Evolutionary conservation across 1,284 basidiomycete genomes (phyloP), one percentile per base, ranked within the genome.

Genomic region (Mrakiaceae sp.): DNA sequence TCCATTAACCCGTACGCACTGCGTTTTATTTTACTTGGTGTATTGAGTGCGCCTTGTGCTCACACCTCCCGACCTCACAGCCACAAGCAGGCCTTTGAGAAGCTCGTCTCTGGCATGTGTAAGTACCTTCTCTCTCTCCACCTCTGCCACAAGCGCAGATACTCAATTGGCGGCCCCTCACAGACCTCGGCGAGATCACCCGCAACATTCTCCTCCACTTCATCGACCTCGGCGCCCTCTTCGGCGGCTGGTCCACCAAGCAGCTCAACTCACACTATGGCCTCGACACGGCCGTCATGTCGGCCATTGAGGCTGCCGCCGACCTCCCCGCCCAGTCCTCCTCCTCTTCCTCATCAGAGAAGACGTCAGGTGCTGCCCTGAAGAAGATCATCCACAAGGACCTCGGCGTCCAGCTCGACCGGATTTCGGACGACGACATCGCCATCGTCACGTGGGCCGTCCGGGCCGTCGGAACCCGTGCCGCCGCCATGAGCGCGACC

Each of bases 81-180:
- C 8, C 82, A 86, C 62, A 90, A 86, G 74, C 95, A 98, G 76
- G 87, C 88, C 2, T 98, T 94, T 73, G 96, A 98, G 77, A 98
- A 98, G 79, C 92, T 97, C 80, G 90, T 98, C 70, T 96, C 92
- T 3, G 96, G 96, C 67, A 98, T 98, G 94, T 98, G 78, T 79
- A 62, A 70, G 78, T 74, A 39, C 59, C 12, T 27, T 40, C 39
- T 12, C 11, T 27, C 51, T 39, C 49, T 9, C 11, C 5, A 44
- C 7, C 48, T 56, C 12, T 12, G 44, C 4, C 9, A 10, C 40
- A 49, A 48, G 42, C 58, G 27, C 12, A 51, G n/a, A 57, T 14
- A 9, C 27, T 27, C 2, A 27, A 27, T 27, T 27, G 27, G 27
- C 27, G 27, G 27, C 54, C 11, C 39, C 56, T 46, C n/a, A 10